Evolutionary conservation across 257 asterid species (phyloP).

Genomic region (Rauvolfia tetraphylla): DNA sequence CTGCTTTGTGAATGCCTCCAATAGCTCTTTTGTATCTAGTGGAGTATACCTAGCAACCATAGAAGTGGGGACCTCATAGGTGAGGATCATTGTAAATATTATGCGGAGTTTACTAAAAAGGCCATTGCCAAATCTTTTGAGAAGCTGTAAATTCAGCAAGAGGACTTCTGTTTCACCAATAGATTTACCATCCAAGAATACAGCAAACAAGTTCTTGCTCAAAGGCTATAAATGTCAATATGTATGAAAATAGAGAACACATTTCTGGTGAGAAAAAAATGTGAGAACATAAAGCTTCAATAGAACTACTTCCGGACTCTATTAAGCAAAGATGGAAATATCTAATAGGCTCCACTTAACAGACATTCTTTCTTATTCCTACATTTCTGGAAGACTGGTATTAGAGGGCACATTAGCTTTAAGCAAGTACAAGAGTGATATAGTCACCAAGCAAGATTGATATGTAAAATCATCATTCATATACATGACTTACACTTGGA

Average conservation of each 20-base stretch:
- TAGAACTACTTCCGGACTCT: neutral
- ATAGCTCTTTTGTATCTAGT: conserved; percentile 72
- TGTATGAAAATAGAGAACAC: neutral
- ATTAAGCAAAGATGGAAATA: neutral
- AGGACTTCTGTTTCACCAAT: neutral
- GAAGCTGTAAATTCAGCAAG: neutral
- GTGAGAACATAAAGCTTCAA: neutral
- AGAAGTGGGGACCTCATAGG: conserved; percentile 14
- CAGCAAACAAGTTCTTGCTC: neutral
- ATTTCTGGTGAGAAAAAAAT: too few relatives aligned
- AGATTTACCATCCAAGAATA: neutral
- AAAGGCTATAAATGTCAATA: neutral
- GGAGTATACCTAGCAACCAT: conserved; percentile 72
- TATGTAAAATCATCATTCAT: too few relatives aligned
- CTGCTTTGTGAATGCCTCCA: conserved; percentile 68
- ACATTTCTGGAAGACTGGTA: neutral
- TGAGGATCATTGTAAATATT: conserved; percentile 1
- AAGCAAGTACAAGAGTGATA: neutral
- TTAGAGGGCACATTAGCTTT: neutral
- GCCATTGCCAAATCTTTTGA: neutral
- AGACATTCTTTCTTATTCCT: too few relatives aligned
- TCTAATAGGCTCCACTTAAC: neutral
- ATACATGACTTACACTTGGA: neutral
- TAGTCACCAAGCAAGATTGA: neutral
- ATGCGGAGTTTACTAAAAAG: neutral